These are phyloP conservation scores for Pseudogymnoascus sp. DNA, from an alignment of 2,329 filamentous ascomycete species.

Conservation along the genomic window DNA sequence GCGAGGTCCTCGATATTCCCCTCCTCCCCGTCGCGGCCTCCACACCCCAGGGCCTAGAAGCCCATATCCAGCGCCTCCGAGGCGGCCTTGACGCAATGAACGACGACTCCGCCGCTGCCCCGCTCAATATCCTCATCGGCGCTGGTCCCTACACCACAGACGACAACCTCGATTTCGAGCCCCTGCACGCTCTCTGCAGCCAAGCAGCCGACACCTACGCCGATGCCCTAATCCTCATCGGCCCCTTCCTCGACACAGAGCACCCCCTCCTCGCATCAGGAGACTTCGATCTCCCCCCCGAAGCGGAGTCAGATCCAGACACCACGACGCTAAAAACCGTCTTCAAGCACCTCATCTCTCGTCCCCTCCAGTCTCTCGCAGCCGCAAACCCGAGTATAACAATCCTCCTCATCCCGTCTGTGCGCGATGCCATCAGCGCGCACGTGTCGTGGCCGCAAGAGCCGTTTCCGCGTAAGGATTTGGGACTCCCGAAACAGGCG, in stretches of 20 bases:
- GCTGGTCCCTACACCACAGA: slow-evolving; percentile 89
- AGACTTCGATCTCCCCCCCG: slow-evolving; percentile 67
- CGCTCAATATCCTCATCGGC: slow-evolving; percentile 68
- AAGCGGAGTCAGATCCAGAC: slow-evolving; percentile 61
- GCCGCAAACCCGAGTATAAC: slow-evolving; percentile 66
- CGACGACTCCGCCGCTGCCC: slow-evolving; percentile 47
- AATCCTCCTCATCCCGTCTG: slow-evolving; percentile 74
- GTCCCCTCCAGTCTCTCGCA: slow-evolving; percentile 61
- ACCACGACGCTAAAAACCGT: slow-evolving; percentile 71
- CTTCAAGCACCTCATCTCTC: slow-evolving; percentile 72
- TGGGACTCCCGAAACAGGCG: slow-evolving; percentile 64
- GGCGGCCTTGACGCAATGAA: slow-evolving; percentile 56
- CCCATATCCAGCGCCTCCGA: slow-evolving; percentile 59
- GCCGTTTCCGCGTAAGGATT: slow-evolving; percentile 56
- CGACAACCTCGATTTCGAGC: slow-evolving; percentile 83
- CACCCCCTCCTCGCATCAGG: slow-evolving; percentile 79
- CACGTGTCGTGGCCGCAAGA: slow-evolving; percentile 84
- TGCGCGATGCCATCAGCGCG: slow-evolving; percentile 71
- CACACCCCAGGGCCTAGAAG: slow-evolving; percentile 52
- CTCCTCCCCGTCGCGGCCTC: slow-evolving; percentile 68
- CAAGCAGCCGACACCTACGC: slow-evolving; percentile 65
- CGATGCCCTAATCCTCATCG: slow-evolving; percentile 71
- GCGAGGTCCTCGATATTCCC: slow-evolving; percentile 66
- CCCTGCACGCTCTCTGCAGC: slow-evolving; percentile 70
- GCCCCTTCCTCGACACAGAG: slow-evolving; percentile 85